Conservation (phyloP, 2,329 filamentous ascomycete species). For the Talaromyces sp. region DNA sequence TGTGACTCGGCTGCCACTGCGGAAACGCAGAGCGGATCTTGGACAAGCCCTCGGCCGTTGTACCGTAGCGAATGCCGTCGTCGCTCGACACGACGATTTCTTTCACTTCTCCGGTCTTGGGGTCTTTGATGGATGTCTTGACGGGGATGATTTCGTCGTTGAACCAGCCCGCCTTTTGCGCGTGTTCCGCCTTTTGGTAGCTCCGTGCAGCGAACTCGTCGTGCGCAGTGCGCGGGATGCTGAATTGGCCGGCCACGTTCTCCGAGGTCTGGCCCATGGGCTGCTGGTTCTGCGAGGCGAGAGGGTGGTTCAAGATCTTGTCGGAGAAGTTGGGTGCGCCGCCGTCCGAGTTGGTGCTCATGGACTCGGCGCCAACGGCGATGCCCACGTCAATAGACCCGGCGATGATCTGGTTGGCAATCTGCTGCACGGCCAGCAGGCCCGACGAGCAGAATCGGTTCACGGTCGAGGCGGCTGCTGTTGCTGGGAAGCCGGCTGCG, state of each 20-base stretch:
- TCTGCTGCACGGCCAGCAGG: conserved; percentile 81
- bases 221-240: conserved; percentile 64
- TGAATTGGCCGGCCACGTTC: conserved; percentile 77
- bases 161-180: conserved; percentile 79
- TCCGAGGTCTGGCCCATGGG: conserved; percentile 92
- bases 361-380: conserved; percentile 88
- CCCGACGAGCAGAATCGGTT: conserved; percentile 92
- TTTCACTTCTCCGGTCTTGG: conserved; percentile 78
- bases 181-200: conserved; percentile 78
- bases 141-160: conserved; percentile 81
- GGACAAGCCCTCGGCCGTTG: conserved; percentile 73
- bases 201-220: conserved; percentile 81
- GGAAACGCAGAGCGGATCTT: conserved; percentile 86
- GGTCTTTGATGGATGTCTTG: conserved; percentile 77
- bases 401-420: conserved; percentile 81
- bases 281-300: conserved; percentile 86
- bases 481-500: conserved; percentile 79
- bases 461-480: conserved; percentile 71
- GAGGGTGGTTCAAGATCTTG: conserved; percentile 66
- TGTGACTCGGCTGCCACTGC: conserved; percentile 67
- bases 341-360: conserved; percentile 82
- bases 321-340: conserved; percentile 78
- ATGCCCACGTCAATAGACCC: conserved; percentile 92
- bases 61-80: conserved; percentile 77
- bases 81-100: conserved; percentile 73